Evolutionary conservation across 306 rosid genomes (phyloP), one percentile per base, ranked within the genome.

Genomic region (Gleditsia sinensis): DNA sequence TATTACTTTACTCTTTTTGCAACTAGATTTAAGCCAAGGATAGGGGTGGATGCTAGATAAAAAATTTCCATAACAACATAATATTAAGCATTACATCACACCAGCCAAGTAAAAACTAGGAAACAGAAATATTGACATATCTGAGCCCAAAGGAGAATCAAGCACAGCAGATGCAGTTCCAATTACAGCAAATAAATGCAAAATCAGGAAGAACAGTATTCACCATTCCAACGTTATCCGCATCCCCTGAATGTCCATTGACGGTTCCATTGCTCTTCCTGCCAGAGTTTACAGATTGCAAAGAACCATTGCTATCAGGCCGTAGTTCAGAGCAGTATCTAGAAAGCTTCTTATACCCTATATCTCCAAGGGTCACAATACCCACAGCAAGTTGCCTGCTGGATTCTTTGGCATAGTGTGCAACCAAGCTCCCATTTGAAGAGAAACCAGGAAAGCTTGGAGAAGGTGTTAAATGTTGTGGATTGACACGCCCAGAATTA

Each of bases 381-480:
- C 97, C 93, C 10, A 74, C 83, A 39, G 97, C 97, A 75, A 92
- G 88, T 67, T 92, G 97, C 86, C 84, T 89, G 80, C 97, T 89
- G 27, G 97, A 89, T 66, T 92, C 88, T 78, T 88, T 92, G 33
- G 97, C 96, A 81, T 87, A 89, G 83, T 89, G 97, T 34, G 88
- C 91, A 77, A 92, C 96, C 74, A 87, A 59, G 81, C 90, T 84
- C 58, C 96, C 97, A 75, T 89, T 92, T 50, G 93, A 86, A 81
- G 92, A 80, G 76, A 83, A 85, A 50, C 82, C 76, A 70, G 90
- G 83, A 82, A 82, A 77, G 75, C 97, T 84, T 34, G 86, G 84
- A 62, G 93, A 87, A 75, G 88, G 80, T 69, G 82, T 79, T 75
- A 92, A 71, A 78, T 89, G 88, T 59, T 92, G 96, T 24, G 96